Evolutionary conservation across 257 asterid species (phyloP), one percentile per base, ranked within the genome.

Genomic region (Capsicum pubescens): DNA sequence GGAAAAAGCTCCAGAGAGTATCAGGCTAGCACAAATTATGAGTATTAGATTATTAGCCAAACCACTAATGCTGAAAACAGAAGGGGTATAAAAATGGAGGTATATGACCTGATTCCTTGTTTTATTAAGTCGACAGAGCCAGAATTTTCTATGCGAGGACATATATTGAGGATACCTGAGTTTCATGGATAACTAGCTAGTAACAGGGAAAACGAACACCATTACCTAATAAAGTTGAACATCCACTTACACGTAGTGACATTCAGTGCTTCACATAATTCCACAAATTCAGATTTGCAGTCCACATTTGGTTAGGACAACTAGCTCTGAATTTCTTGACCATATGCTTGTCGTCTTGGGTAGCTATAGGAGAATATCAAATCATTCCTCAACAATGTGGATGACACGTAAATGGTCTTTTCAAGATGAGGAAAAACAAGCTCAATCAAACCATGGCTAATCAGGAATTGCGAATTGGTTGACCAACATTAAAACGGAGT

Each of bases 131-230:
- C 6, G 44, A 17, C 79, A 69, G 36, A 4, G 79, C 79, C 9
- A 70, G n/a, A 46, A 10, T 9, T 6, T n/a, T 46, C 58, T 10
- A 48, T 72, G 56, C 12, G 59, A 72, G 59, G 3, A 72, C 80
- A 72, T 46, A 48, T 14, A 48, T 71, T 3, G 8, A 71, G 6
- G 10, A 44, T 11, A 9, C 80, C 3, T 7, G n/a, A 48, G 21
- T 21, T n/a, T 74, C 12, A n/a, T 50, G 56, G 80, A 19, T 74
- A 74, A 50, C n/a, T 50, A 74, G 60, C 60, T 52, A 72, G 59
- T 72, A 21, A 48, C 19, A 19, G n/a, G 80, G 44, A 48, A 50
- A 74, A 15, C 8, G 0, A 74, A 74, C 46, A 12, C 12, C 42
- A 72, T 44, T n/a, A 44, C 35, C 52, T 42, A 42, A 69, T 42